Base-by-base conservation (phyloP, 345 rosid species). In the Dimocarpus longan region DNA sequence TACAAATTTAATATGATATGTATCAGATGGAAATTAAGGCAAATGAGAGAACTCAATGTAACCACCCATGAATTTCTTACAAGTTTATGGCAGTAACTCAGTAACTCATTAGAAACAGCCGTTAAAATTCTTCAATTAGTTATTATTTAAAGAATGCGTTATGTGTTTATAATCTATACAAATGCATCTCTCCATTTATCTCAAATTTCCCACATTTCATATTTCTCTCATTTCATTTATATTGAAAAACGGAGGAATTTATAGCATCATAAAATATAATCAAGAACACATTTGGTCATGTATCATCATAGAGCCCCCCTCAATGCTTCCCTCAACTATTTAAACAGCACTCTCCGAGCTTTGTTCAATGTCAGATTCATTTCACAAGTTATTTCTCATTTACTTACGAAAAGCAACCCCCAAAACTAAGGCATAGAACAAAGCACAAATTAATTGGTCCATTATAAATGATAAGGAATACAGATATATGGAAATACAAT, bases 261-360 rank as follows among this genome's bases (percentile, higher is more conserved):
- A 52, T 22, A 5, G 32, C 64, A 15, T 9, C n/a, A 68, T 44
- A 71, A 42, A 18, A 42, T 5, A 26, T 26, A 26, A 26, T 26
- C 28, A 26, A 26, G 28, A 26, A 26, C 28, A 26, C 28, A 26
- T 26, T 26, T 26, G 28, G 28, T 26, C 28, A 26, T 26, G 28
- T 1, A 26, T 26, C 12, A 70, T 28, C 22, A 56, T 44, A 43
- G 18, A 62, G 16, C 39, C 68, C 37, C 15, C 5, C 18, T 74
- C n/a, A 66, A 63, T 28, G 70, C 60, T 65, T 75, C 60, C 70
- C 62, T 50, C 48, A 37, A 76, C 39, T 44, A 37, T 66, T 52
- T 13, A 66, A 8, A 54, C 32, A 48, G 18, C 68, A 63, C 59
- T n/a, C 19, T 9, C 50, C 65, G 21, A n/a, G 65, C 65, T n/a